Evolutionary conservation across 768 basidiomycete genomes (phyloP).

Genomic region (Boletus sensibilis): DNA sequence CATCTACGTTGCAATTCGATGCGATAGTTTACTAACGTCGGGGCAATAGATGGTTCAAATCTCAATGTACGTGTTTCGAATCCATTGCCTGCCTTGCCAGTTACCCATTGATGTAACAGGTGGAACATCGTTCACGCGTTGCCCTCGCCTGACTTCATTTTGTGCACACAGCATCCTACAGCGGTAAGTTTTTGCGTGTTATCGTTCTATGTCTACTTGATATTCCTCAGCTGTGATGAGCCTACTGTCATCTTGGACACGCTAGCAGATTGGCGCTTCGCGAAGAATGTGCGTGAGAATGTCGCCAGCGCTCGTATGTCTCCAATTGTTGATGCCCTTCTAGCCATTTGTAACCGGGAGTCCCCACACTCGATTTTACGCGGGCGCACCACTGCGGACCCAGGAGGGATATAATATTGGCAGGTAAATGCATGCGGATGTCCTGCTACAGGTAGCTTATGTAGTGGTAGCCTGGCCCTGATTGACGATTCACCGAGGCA

Average conservation of each 20-base stretch:
- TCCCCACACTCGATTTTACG: conserved; percentile 83
- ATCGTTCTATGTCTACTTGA: conserved; percentile 2
- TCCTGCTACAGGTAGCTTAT: conserved; percentile 3
- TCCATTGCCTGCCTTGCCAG: neutral
- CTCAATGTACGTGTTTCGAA: conserved; percentile 61
- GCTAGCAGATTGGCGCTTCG: conserved; percentile 82
- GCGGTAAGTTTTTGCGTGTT: conserved; percentile 41
- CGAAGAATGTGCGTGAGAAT: conserved; percentile 61
- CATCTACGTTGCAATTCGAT: conserved; percentile 4
- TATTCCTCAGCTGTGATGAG: conserved; percentile 66
- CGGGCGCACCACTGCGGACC: conserved; percentile 86
- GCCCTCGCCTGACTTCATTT: conserved; percentile 64
- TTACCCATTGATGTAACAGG: conserved; percentile 31
- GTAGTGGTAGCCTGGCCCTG: conserved; percentile 60
- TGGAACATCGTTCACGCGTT: conserved; percentile 44
- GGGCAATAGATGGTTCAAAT: conserved; percentile 76
- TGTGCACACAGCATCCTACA: conserved; percentile 84
- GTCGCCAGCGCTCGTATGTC: neutral
- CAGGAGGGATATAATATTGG: conserved; percentile 90
- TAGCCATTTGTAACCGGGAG: conserved; percentile 70
- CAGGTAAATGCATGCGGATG: conserved; percentile 47
- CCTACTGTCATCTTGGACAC: conserved; percentile 85
- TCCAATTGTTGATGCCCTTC: neutral
- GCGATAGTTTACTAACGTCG: conserved; percentile 7
- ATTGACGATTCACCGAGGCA: conserved; percentile 79